phyloP scores from a whole-genome alignment of 345 rosid species.

The Kandelia obovata region DNA sequence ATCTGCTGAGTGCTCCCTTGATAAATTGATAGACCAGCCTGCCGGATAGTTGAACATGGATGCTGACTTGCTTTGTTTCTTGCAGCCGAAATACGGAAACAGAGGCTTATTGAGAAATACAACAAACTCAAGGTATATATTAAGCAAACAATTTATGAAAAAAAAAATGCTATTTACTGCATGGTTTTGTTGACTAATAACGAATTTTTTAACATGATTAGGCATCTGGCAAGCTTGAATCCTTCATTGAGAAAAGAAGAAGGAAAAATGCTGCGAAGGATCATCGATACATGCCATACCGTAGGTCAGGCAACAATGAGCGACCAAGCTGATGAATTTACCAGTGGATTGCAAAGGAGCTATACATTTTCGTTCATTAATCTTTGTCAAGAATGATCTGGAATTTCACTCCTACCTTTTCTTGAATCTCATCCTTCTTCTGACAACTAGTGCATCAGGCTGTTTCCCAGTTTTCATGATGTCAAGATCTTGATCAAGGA shows the following conservation, averaged over 20 bases:
- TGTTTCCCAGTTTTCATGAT: too few species aligned
- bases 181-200: slow-evolving; percentile 11
- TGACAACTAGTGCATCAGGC: too few species aligned
- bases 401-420: too few species aligned
- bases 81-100: slow-evolving; percentile 84
- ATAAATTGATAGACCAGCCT: not conserved
- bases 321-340: slow-evolving; percentile 26
- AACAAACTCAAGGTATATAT: slow-evolving; percentile 61
- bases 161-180: not conserved
- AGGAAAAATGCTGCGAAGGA: slow-evolving; percentile 92
- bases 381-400: not conserved
- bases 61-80: slow-evolving; percentile 21
- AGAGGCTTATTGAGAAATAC: slow-evolving; percentile 65
- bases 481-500: too few species aligned
- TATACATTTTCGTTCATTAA: not conserved
- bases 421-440: too few species aligned
- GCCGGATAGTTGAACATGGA: not conserved
- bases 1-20: not conserved
- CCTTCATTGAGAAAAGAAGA: slow-evolving; percentile 76
- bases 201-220: slow-evolving; percentile 23
- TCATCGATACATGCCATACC: slow-evolving; percentile 80
- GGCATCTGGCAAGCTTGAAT: slow-evolving; percentile 79
- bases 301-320: slow-evolving; percentile 36
- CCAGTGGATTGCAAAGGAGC: not conserved
- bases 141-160: not conserved